Evolutionary conservation across 2,329 filamentous ascomycete genomes (phyloP).

Genomic region (Xylariaceae sp.): DNA sequence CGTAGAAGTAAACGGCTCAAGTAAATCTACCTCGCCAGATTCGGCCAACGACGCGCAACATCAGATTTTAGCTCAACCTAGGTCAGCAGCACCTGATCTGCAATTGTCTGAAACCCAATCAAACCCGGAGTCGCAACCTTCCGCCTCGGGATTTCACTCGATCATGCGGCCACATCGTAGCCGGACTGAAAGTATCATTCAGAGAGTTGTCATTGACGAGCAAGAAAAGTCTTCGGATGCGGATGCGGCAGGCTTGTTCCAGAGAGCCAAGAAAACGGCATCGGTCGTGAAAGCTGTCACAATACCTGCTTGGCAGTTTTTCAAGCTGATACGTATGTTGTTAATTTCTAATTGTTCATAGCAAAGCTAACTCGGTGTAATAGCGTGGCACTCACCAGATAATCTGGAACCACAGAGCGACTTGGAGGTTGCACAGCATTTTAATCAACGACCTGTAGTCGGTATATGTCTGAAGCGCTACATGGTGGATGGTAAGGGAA

Average conservation of each 20-base stretch:
- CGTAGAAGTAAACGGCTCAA: slow-evolving; percentile 36
- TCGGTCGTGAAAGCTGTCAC: slow-evolving; percentile 79
- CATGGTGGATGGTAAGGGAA: slow-evolving; percentile 71
- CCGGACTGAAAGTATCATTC: slow-evolving; percentile 64
- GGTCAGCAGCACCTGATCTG: neutral
- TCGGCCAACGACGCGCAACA: slow-evolving; percentile 12
- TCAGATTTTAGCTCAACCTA: slow-evolving; percentile 9
- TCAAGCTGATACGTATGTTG: slow-evolving; percentile 82
- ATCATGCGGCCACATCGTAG: slow-evolving; percentile 40
- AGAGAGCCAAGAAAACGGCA: slow-evolving; percentile 52
- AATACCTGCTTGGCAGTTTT: slow-evolving; percentile 98
- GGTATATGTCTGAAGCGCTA: slow-evolving; percentile 95
- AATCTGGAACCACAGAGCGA: slow-evolving; percentile 65
- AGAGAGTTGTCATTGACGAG: slow-evolving; percentile 62
- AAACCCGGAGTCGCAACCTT: slow-evolving; percentile 26
- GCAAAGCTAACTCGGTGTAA: slow-evolving; percentile 42
- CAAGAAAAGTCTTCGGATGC: slow-evolving; percentile 50
- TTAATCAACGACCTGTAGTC: slow-evolving; percentile 82
- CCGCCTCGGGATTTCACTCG: slow-evolving; percentile 22
- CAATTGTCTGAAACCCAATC: slow-evolving; percentile 13
- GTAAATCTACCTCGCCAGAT: slow-evolving; percentile 30
- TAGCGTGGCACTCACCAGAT: slow-evolving; percentile 81
- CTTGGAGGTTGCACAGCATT: slow-evolving; percentile 85
- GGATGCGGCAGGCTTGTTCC: slow-evolving; percentile 49
- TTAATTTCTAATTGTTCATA: neutral